Base-by-base conservation (phyloP, 257 asterid species). In the Echium plantagineum region DNA sequence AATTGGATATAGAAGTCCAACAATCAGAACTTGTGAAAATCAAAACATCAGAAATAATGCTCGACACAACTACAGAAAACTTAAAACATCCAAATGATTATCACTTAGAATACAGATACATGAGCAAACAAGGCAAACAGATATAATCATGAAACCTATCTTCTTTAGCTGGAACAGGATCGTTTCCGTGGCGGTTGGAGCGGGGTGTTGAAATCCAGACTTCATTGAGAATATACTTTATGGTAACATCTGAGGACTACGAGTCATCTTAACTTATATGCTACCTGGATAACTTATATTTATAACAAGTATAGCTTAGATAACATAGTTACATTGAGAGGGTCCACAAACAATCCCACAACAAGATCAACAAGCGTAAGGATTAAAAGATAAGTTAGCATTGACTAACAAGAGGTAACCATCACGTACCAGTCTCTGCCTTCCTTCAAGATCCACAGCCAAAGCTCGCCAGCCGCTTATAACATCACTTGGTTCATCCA, bases 361-460 rank as follows among this genome's bases (percentile, higher is more conserved):
- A 7, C 57, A 52, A 2, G 13, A 53, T 53, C 17, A 15, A 17
- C 6, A 63, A 32, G 72, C 21, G 52, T 21, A 59, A 47, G 62
- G 62, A 32, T 32, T 63, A 53, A 55, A 22, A 66, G 42, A 35
- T 6, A 55, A 56, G 63, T 59, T 31, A 59, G 12, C 53, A 72
- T 56, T 32, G 9, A 47, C 62, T 26, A 38, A 55, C 46, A 52
- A 59, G 21, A 64, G 17, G 52, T 68, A 63, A 71, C 65, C 71
- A 68, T 68, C 69, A 15, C 69, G 38, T 74, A 82, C 86, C 82
- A 87, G 73, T 74, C 94, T 85, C 31, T 83, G 89, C 62, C 96
- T 81, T 65, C 86, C 81, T 69, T 84, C 93, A 48, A 77, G 18
- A 63, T 63, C 84, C 62, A 86, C 80, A 63, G 89, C 79, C 54